A percentile compares a stretch with the other conserved stretches of the same genome.
Conservation (phyloP, 495 filamentous ascomycete species). For the Chaetomidium leptoderma region DNA sequence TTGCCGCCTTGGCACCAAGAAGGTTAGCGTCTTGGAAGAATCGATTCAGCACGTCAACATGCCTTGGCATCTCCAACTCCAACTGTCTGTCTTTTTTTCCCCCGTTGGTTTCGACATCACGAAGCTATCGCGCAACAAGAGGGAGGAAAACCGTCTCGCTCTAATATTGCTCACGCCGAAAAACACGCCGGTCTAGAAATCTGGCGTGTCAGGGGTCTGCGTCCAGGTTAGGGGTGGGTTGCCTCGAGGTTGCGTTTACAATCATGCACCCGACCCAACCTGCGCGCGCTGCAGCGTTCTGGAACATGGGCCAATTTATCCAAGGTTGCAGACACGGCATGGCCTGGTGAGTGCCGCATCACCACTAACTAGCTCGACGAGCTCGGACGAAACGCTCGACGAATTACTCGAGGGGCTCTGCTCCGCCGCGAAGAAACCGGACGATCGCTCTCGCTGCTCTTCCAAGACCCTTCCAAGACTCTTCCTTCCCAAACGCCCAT, state of each 20-base stretch:
- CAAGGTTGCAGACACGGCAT: neutral
- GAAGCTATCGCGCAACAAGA: neutral
- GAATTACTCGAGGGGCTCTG: too few species aligned
- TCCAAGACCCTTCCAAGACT: too few species aligned
- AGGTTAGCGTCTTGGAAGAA: conserved; percentile 10
- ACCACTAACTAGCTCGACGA: too few species aligned
- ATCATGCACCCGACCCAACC: too few species aligned
- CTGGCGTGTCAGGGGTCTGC: neutral
- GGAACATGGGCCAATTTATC: conserved; percentile 5
- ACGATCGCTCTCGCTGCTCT: too few species aligned
- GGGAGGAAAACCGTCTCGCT: neutral
- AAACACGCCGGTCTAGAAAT: neutral
- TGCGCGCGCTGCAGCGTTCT: neutral
- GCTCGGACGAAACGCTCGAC: too few species aligned
- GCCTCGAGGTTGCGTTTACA: too few species aligned
- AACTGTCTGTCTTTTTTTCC: too few species aligned
- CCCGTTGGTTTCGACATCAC: conserved; percentile 5
- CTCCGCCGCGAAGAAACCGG: too few species aligned
- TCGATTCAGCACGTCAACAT: conserved; percentile 1
- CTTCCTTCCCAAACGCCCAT: too few species aligned
- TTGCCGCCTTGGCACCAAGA: conserved; percentile 13
- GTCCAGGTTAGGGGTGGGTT: neutral
- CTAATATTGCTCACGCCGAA: too few species aligned
- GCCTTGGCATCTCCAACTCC: neutral
- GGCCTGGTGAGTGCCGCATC: too few species aligned